Conservation (phyloP, 2,329 filamentous ascomycete species). For the Emergomyces orientalis region DNA sequence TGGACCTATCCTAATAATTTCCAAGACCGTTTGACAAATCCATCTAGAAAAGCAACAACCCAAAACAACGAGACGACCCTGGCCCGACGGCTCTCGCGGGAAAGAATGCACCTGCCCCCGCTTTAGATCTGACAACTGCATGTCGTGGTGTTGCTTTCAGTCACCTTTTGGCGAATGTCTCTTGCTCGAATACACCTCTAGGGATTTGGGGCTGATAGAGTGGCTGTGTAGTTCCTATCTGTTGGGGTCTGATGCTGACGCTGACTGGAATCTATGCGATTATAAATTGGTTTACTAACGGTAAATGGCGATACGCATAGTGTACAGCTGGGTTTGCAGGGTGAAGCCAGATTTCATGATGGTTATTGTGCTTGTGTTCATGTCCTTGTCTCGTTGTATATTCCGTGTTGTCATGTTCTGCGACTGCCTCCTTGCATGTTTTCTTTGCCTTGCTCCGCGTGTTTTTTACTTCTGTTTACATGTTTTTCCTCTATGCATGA, state of each 20-base stretch:
- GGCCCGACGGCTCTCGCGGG: conserved; percentile 29
- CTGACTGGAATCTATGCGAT: not conserved
- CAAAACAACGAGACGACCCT: conserved; percentile 14
- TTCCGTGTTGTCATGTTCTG: not conserved
- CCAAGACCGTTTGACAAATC: conserved; percentile 1
- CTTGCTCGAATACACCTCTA: not conserved
- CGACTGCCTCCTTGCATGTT: not conserved
- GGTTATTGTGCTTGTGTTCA: not conserved
- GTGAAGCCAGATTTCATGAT: not conserved
- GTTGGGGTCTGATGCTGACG: not conserved
- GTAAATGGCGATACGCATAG: not conserved
- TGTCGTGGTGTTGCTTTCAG: conserved; percentile 27
- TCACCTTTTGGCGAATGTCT: conserved; percentile 24
- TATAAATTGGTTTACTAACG: not conserved
- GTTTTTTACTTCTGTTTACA: not conserved
- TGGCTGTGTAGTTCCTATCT: not conserved
- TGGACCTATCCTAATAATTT: conserved; percentile 7
- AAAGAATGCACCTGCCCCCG: conserved; percentile 27
- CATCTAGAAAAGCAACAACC: not conserved
- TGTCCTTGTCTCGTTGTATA: not conserved
- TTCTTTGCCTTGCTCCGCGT: not conserved
- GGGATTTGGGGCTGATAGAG: not conserved
- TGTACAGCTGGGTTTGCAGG: not conserved
- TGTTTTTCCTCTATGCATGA: not conserved
- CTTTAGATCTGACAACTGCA: conserved; percentile 25